Evolutionary conservation across 768 basidiomycete genomes (phyloP), one percentile per base, ranked within the genome.

Genomic region (Plicaturopsis crispa): DNA sequence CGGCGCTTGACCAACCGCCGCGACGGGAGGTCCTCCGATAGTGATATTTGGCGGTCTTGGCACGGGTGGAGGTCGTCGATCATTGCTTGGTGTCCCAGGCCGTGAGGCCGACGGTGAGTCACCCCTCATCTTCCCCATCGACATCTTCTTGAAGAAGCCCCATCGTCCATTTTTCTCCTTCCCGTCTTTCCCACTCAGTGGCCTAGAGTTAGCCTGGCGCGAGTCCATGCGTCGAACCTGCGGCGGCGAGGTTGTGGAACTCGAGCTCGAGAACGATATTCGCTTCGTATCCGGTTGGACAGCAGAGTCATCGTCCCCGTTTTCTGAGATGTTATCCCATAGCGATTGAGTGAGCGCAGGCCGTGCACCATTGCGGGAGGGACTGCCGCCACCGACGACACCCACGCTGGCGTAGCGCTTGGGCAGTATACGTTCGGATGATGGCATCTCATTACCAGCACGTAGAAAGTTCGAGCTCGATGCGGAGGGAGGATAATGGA

Each of bases 111-210:
- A 51, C 20, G 78, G 70, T 12, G 71, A 59, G 33, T 88, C 86
- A n/a, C 63, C 47, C 50, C 78, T 78, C 66, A 94, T 83, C 59
- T 85, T 89, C 11, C 90, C 84, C 89, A 93, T 94, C 5, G 91
- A 94, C 91, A 97, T 96, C 65, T 97, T 97, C 66, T 92, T 90
- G 42, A 97, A 66, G 65, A 97, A 94, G 3, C 92, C 91, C 92
- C 93, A 94, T 40, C 87, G 80, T 38, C 80, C 79, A 26, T 65
- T 64, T 57, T 85, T 83, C 49, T 81, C 77, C 49, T 75, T 75
- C 34, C 63, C 61, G 35, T 61, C 55, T 18, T 42, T 38, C 10
- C 10, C 8, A 8, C 26, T 28, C 10, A 28, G 26, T n/a, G n/a
- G n/a, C n/a, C n/a, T n/a, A n/a, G n/a, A n/a, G n/a, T n/a, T n/a